A percentile compares a stretch with the other conserved stretches of the same genome.
phyloP scores from a whole-genome alignment of 148 eudicot species.

The Nepenthes gracilis region DNA sequence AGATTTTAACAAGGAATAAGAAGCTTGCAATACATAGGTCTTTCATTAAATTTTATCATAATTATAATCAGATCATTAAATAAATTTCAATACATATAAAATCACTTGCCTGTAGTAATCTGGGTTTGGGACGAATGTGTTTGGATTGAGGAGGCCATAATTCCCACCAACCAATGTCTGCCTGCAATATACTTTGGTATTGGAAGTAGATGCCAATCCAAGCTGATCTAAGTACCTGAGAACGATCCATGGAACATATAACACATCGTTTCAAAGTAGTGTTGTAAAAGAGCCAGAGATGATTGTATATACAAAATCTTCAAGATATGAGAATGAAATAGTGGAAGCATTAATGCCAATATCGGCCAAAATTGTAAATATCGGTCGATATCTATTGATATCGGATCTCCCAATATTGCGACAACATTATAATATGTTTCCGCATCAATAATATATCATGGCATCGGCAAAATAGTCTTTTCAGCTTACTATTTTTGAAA shows the following conservation, averaged over 20 bases:
- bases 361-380: no score
- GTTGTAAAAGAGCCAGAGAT: neutral
- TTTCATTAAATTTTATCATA: neutral
- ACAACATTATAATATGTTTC: no score
- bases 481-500: no score
- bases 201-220: conserved; percentile 64
- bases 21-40: neutral
- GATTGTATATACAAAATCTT: neutral
- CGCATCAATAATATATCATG: no score
- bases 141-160: conserved; percentile 61
- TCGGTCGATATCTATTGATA: no score
- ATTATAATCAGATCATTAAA: neutral
- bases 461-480: no score
- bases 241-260: conserved; percentile 2
- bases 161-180: conserved; percentile 82
- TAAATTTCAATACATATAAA: neutral
- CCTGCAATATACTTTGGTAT: conserved; percentile 78
- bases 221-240: conserved; percentile 66
- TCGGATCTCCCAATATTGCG: no score
- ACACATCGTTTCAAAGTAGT: neutral
- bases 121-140: conserved; percentile 70
- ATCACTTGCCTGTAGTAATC: conserved; percentile 65
- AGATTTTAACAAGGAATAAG: neutral
- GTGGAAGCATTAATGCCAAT: no score
- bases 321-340: neutral